Percentiles rank a stretch among this genome's conserved stretches.
These are phyloP conservation scores for Linnemannia zychae DNA, from an alignment of 192 early-diverging fungal genomes.

Conservation along the genomic window DNA sequence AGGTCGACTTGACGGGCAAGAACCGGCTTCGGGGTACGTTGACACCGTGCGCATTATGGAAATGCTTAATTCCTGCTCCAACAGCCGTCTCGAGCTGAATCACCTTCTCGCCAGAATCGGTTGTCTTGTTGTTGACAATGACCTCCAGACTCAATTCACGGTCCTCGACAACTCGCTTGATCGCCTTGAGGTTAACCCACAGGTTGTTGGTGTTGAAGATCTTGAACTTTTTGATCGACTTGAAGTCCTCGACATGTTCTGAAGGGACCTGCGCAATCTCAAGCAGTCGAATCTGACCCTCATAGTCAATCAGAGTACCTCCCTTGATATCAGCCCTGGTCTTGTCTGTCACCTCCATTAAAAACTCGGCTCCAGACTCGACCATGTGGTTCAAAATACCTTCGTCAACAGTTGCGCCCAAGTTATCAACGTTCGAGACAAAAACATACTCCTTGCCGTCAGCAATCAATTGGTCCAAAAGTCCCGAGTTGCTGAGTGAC, in stretches of 20 bases:
- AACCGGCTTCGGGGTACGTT: conserved; percentile 99
- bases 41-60: conserved; percentile 92
- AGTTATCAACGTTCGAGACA: conserved; percentile 98
- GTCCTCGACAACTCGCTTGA: conserved; percentile 87
- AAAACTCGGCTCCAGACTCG: conserved; percentile 88
- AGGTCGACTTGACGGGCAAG: conserved; percentile 98
- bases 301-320: conserved; percentile 99
- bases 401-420: conserved; percentile 97
- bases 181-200: conserved; percentile 88
- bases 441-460: conserved; percentile 99
- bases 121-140: conserved; percentile 97
- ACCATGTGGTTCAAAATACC: conserved; percentile 94
- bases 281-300: conserved; percentile 90
- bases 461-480: conserved; percentile 92
- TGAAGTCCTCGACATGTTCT: conserved; percentile 98
- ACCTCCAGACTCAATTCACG: conserved; percentile 88
- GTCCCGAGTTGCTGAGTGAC: conserved; percentile 90
- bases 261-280: conserved; percentile 99
- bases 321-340: conserved; percentile 99
- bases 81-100: conserved; percentile 99
- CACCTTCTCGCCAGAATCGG: conserved; percentile 93
- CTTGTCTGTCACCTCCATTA: conserved; percentile 99
- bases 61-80: conserved; percentile 99
- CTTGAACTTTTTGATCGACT: conserved; percentile 99
- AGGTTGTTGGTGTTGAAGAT: conserved; percentile 99